Percentiles rank a stretch among this genome's conserved stretches.
These are phyloP conservation scores for Diaporthe vexans DNA, from an alignment of 2,329 filamentous ascomycete species.

Conservation along the genomic window DNA sequence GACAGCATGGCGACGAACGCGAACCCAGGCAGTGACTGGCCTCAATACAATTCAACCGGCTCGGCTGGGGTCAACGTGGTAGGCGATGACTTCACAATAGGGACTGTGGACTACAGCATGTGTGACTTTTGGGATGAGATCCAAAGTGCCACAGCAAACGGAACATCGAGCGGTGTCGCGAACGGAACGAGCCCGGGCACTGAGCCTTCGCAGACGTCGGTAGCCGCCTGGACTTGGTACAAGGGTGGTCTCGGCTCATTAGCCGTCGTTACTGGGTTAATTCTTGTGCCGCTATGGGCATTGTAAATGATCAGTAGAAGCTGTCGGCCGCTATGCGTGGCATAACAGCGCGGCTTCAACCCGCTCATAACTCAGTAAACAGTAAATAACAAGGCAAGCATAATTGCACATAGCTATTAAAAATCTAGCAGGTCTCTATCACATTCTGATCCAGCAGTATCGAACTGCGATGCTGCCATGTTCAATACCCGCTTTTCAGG, in stretches of 20 bases:
- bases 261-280: neutral
- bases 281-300: neutral
- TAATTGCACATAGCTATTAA: neutral
- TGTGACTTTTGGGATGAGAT: constrained; percentile 38
- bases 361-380: neutral
- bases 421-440: neutral
- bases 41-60: constrained; percentile 6
- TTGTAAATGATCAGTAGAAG: neutral
- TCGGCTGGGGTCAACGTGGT: constrained; percentile 34
- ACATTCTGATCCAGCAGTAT: neutral
- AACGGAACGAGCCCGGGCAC: neutral
- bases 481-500: neutral
- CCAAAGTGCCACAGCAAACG: neutral
- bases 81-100: constrained; percentile 2
- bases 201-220: neutral
- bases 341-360: neutral
- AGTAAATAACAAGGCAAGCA: neutral
- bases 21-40: constrained; percentile 42
- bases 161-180: neutral
- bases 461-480: neutral
- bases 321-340: neutral
- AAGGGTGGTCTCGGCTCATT: neutral
- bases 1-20: constrained; percentile 47
- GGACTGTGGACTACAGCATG: constrained; percentile 36
- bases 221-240: constrained; percentile 3